Evolutionary conservation across 2,329 filamentous ascomycete species (phyloP), one percentile per base, ranked within the genome.

Genomic region (Colletotrichum sp.): DNA sequence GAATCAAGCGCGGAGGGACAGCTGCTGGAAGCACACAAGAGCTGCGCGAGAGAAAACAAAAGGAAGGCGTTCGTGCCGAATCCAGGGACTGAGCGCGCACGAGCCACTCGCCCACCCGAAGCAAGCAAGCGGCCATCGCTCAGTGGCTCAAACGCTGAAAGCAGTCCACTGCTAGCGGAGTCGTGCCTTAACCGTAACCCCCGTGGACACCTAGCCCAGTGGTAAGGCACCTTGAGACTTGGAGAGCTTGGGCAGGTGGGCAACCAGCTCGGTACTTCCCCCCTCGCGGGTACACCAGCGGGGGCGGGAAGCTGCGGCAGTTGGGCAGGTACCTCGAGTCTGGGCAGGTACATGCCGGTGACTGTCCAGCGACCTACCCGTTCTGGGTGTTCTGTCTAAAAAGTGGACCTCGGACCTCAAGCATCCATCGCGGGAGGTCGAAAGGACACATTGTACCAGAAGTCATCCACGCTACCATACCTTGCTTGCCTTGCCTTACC

Each of bases 391-490:
- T 34, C 73, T 60, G 64, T 76, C 73, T 76, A 76, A 76, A 73
- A 73, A 73, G 73, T 76, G 73, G 73, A 36, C 70, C 59, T 76
- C 73, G 73, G 64, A 69, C 73, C 73, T 68, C 70, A 16, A 72
- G 69, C 70, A 76, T 72, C 73, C 73, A 76, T 76, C 73, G 64
- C 70, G 70, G 59, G 64, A 69, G 73, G 70, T 76, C 73, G 73
- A 76, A 76, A 76, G 73, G 73, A 76, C 73, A 76, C 73, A 76
- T 76, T 76, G 73, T 76, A 69, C 70, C 73, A 64, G 73, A 73
- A 69, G 73, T 69, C 70, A 76, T 73, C 73, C 70, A 72, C 63
- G 73, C 44, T 52, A 60, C 57, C 69, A 63, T 49, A 49, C 44
- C 44, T 52, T 21, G 10, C 44, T 52, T 52, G 44, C 44, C 44